These are phyloP conservation scores for Rhizomucor pusillus DNA, from an alignment of 371 early-diverging fungal genomes.

Conservation along the genomic window DNA sequence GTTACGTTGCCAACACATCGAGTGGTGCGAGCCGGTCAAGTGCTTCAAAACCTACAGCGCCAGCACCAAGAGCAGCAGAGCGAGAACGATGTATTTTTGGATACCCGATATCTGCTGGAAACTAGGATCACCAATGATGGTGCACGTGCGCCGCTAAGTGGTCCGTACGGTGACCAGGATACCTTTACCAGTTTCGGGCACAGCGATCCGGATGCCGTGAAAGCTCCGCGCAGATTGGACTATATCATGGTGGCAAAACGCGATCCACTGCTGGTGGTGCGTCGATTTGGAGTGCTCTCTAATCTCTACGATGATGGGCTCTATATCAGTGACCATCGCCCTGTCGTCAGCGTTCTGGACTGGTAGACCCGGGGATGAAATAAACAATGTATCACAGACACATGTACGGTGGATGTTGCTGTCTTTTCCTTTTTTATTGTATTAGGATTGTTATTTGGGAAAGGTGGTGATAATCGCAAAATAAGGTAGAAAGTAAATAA, in stretches of 20 bases:
- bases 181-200: conserved; percentile 50
- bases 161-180: conserved; percentile 38
- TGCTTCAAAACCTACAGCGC: conserved; percentile 19
- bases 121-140: conserved; percentile 24
- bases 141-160: conserved; percentile 24
- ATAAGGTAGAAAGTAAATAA: background rate
- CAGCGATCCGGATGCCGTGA: conserved; percentile 23
- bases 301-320: conserved; percentile 45
- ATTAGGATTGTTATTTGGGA: background rate
- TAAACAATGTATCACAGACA: too few relatives aligned
- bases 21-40: conserved; percentile 32
- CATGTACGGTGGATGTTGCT: too few relatives aligned
- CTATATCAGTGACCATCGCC: conserved; percentile 50
- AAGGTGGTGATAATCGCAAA: background rate
- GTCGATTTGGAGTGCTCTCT: conserved; percentile 30
- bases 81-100: conserved; percentile 16
- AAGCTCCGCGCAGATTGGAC: conserved; percentile 37
- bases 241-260: conserved; percentile 39
- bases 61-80: conserved; percentile 10
- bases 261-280: conserved; percentile 13
- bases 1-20: conserved; percentile 45
- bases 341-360: conserved; percentile 38
- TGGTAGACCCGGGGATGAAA: conserved; percentile 17
- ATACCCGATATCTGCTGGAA: conserved; percentile 31
- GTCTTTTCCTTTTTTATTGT: too few relatives aligned